Evolutionary conservation across 164 flowering plant genomes (phyloP).

Genomic region (Dillenia turbinata): DNA sequence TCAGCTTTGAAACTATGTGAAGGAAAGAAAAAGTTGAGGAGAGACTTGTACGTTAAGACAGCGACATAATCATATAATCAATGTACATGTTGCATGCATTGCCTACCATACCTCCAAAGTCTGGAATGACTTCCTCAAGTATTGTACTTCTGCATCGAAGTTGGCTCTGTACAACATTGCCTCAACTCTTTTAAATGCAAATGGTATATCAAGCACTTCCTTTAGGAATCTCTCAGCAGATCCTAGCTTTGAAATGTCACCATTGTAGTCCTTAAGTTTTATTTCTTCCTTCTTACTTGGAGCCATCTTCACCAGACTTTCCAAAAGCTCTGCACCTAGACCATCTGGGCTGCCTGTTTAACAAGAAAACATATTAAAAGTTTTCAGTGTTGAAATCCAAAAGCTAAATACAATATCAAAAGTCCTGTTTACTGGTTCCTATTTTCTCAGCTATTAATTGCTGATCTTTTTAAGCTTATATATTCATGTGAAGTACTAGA

Average conservation of each 20-base stretch:
- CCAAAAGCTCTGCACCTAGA: constrained; percentile 85
- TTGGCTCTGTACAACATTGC: constrained; percentile 94
- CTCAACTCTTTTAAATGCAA: constrained; percentile 93
- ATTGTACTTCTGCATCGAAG: constrained; percentile 81
- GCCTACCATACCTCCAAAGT: constrained; percentile 74
- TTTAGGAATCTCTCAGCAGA: constrained; percentile 91
- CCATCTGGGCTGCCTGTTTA: constrained; percentile 76
- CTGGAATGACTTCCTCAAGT: constrained; percentile 75
- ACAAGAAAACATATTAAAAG: constrained; percentile 2
- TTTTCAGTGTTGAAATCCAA: neutral
- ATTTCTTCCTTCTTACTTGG: constrained; percentile 98
- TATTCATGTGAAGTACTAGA: no score
- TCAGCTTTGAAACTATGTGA: no score
- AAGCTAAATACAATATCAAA: no score
- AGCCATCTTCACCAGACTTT: constrained; percentile 95
- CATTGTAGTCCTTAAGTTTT: constrained; percentile 74
- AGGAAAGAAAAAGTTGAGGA: no score
- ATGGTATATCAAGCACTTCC: constrained; percentile 80
- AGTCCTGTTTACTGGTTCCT: no score
- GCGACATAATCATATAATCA: no score
- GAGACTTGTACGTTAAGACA: no score
- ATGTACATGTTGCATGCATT: no score
- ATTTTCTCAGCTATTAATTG: no score
- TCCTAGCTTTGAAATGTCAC: constrained; percentile 80
- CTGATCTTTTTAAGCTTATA: no score